phyloP scores from a whole-genome alignment of 768 basidiomycete species.

The Rhizopogon vulgaris region DNA sequence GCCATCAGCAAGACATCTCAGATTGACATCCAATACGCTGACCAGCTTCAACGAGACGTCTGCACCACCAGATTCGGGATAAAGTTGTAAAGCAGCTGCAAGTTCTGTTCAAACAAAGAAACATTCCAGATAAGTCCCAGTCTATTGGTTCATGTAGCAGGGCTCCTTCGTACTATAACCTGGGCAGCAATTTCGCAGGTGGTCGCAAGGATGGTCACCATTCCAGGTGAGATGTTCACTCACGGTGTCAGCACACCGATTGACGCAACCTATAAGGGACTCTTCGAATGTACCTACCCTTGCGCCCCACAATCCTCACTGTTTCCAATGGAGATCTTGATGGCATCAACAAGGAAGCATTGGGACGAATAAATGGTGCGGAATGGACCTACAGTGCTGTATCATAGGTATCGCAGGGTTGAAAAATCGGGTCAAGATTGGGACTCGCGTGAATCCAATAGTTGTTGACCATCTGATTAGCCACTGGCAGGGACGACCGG shows the following conservation, averaged over 20 bases:
- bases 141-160: slow-evolving; percentile 5
- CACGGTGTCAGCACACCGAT: too few relatives aligned
- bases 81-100: slow-evolving; percentile 8
- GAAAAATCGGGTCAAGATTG: slow-evolving; percentile 28
- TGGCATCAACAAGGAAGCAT: too few relatives aligned
- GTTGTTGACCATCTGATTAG: too few relatives aligned
- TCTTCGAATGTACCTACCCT: too few relatives aligned
- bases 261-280: too few relatives aligned
- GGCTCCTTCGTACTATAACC: slow-evolving; percentile 9
- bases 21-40: slow-evolving; percentile 7
- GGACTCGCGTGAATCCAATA: slow-evolving; percentile 29
- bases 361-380: slow-evolving; percentile 1
- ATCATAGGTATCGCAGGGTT: slow-evolving; percentile 35
- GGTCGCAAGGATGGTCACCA: too few relatives aligned
- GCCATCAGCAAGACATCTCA: slow-evolving; percentile 12
- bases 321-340: too few relatives aligned
- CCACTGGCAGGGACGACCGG: too few relatives aligned
- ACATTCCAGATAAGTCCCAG: not conserved
- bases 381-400: slow-evolving; percentile 33
- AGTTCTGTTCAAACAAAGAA: slow-evolving; percentile 12
- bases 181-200: too few relatives aligned
- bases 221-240: too few relatives aligned
- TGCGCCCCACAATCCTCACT: too few relatives aligned
- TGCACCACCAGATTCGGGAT: slow-evolving; percentile 5
- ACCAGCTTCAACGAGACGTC: slow-evolving; percentile 14